A percentile compares a stretch with the other conserved stretches of the same genome.
Evolutionary conservation across 2,329 filamentous ascomycete genomes (phyloP).

Genomic region (Talaromyces sp.): DNA sequence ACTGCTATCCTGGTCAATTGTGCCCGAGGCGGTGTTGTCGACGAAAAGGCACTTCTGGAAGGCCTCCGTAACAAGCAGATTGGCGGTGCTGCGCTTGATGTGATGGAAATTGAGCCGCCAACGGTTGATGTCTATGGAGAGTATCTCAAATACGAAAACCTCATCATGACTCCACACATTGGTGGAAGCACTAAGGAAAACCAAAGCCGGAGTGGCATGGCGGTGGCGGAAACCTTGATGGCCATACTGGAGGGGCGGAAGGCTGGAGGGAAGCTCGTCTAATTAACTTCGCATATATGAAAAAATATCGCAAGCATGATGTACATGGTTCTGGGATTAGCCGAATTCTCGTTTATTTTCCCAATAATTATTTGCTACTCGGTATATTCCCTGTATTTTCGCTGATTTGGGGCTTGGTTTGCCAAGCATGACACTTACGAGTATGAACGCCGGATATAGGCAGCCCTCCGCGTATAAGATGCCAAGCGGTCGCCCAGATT

Average conservation of each 20-base stretch:
- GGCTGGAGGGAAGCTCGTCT: background rate
- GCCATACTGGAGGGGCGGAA: slow-evolving; percentile 21
- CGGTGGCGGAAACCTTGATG: slow-evolving; percentile 21
- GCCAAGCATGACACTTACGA: background rate
- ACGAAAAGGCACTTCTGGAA: slow-evolving; percentile 24
- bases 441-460: background rate
- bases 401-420: no score
- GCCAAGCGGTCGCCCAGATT: background rate
- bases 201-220: slow-evolving; percentile 15
- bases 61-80: slow-evolving; percentile 24
- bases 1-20: slow-evolving; percentile 31
- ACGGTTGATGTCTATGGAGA: slow-evolving; percentile 25
- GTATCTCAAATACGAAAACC: slow-evolving; percentile 20
- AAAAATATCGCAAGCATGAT: background rate
- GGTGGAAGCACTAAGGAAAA: slow-evolving; percentile 37
- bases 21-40: slow-evolving; percentile 31
- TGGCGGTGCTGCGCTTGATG: slow-evolving; percentile 32
- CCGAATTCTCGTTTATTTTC: background rate
- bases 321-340: background rate
- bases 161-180: slow-evolving; percentile 38
- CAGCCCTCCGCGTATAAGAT: background rate
- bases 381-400: background rate
- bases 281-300: background rate
- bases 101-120: slow-evolving; percentile 30
- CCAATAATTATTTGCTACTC: background rate